Percentiles rank a stretch among this genome's conserved stretches.
Conservation (phyloP, 1,139 yeast species). For the Sugiyamaella novakii region DNA sequence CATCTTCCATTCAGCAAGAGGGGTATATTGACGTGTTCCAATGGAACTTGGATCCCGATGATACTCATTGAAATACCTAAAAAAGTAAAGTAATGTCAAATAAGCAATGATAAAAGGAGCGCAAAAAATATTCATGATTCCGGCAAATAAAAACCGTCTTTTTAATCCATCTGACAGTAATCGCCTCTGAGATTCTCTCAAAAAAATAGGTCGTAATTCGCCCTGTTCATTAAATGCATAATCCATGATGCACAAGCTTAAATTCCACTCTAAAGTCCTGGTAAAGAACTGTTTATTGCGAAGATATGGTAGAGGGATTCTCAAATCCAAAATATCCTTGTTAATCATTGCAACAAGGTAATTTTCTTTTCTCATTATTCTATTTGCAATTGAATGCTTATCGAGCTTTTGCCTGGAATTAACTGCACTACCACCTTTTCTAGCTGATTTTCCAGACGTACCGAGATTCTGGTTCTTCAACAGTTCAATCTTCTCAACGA, state of each 20-base stretch:
- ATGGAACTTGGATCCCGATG: slow-evolving; percentile 84
- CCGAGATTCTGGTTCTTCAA: slow-evolving; percentile 80
- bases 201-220: slow-evolving; percentile 70
- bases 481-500: slow-evolving; percentile 74
- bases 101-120: slow-evolving; percentile 87
- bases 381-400: slow-evolving; percentile 92
- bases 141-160: slow-evolving; percentile 83
- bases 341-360: slow-evolving; percentile 88
- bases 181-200: slow-evolving; percentile 72
- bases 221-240: slow-evolving; percentile 84
- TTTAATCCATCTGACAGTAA: slow-evolving; percentile 68
- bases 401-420: slow-evolving; percentile 74
- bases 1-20: slow-evolving; percentile 92
- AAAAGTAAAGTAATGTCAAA: slow-evolving; percentile 78
- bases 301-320: slow-evolving; percentile 53
- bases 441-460: slow-evolving; percentile 45
- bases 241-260: slow-evolving; percentile 83
- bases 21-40: slow-evolving; percentile 87
- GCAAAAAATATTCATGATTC: slow-evolving; percentile 73
- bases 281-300: slow-evolving; percentile 55
- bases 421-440: slow-evolving; percentile 32
- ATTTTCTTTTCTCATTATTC: slow-evolving; percentile 94
- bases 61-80: slow-evolving; percentile 90
- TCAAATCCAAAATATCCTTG: slow-evolving; percentile 69
- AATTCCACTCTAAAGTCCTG: slow-evolving; percentile 90